Evolutionary conservation across 176 grass and related monocot species (phyloP).

Genomic region (Raddia guianensis): DNA sequence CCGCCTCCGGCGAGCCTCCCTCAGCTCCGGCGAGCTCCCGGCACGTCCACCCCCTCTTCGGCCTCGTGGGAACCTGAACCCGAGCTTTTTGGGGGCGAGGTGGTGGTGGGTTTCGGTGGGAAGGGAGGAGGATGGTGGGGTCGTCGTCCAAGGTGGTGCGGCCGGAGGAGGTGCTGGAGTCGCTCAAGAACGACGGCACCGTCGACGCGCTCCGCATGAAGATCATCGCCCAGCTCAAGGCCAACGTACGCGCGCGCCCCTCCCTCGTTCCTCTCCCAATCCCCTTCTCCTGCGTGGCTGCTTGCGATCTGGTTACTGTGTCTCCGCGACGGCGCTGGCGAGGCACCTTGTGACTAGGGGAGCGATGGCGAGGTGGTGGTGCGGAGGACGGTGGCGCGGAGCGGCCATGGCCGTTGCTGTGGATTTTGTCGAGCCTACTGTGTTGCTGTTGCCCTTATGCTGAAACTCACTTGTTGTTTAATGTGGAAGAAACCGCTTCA

Average conservation of each 20-base stretch:
- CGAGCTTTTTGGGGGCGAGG: background rate
- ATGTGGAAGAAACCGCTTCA: background rate
- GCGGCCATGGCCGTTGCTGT: background rate
- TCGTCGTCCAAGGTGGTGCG: slow-evolving; percentile 66
- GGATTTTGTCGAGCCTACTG: background rate
- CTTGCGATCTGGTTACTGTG: background rate
- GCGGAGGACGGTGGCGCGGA: background rate
- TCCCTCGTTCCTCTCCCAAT: background rate
- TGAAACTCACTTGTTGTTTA: background rate
- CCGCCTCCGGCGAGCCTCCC: slow-evolving; percentile 17
- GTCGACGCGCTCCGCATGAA: slow-evolving; percentile 96
- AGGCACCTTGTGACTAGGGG: background rate
- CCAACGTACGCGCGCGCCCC: slow-evolving; percentile 55
- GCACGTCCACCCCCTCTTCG: no score
- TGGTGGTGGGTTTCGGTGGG: background rate
- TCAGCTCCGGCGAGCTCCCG: background rate
- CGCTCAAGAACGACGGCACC: slow-evolving; percentile 89
- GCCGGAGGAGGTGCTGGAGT: slow-evolving; percentile 87
- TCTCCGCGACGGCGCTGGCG: background rate
- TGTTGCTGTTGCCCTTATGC: background rate
- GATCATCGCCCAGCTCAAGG: slow-evolving; percentile 92
- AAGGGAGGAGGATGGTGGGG: slow-evolving; percentile 44
- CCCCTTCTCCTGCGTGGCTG: background rate
- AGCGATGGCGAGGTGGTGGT: background rate
- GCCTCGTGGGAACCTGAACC: background rate